Evolutionary conservation across 2,329 filamentous ascomycete species (phyloP), one percentile per base, ranked within the genome.

Genomic region (Septoria linicola): DNA sequence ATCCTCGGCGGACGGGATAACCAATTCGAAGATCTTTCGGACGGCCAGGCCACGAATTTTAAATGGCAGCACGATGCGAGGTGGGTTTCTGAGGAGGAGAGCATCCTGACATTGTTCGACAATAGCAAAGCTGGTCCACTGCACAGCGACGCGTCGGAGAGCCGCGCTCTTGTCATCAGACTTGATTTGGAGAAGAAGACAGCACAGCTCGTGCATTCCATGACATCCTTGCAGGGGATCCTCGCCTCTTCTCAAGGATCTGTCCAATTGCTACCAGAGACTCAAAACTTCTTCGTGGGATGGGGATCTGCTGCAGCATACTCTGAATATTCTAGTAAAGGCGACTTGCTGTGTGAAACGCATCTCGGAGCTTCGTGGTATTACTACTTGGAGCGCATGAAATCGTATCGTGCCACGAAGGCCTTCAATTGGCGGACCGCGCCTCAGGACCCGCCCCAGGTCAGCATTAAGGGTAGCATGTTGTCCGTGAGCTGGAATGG

Each of bases 401-500:
- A 70, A 37, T 64, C 58, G 7, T 73, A 73, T 50, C 70, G 70
- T 19, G 65, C 63, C 10, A 69, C 62, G 51, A 69, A 69, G 45
- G 63, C 61, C 1, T 62, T 66, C 13, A 57, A 64, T 7, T 68
- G 66, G 66, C 49, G 53, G 16, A 64, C 55, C 0, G 45, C 41
- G 3, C 66, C 66, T 10, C 55, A 49, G 36, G 50, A 58, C 13
- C 64, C 58, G 34, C 61, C 61, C 6, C 56, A 62, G 19, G 57
- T 53, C 1, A 47, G 54, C 6, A 54, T 67, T 20, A 41, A 62
- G 10, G 53, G 49, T 14, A 56, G 58, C 13, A 63, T 67, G 2
- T 53, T 73, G 3, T 82, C 77, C 60, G 77, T 81, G 1, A 80
- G 74, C 21, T 77, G 75, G 75, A 77, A 77, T 55, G 75, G 75